phyloP scores from a whole-genome alignment of 768 basidiomycete species.

The Tricholoma matsutake region DNA sequence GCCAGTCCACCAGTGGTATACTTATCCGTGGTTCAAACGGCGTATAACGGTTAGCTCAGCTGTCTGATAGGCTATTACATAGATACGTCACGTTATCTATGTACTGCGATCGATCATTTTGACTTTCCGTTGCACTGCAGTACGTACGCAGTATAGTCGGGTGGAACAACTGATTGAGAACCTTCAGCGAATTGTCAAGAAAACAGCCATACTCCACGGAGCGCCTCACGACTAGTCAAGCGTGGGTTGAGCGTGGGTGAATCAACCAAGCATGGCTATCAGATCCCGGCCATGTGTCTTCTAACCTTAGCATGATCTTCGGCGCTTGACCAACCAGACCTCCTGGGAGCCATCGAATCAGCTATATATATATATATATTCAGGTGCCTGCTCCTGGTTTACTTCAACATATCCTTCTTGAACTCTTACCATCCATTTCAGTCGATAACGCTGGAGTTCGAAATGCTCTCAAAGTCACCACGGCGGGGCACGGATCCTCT shows the following conservation, averaged over 20 bases:
- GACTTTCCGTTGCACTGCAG: no score
- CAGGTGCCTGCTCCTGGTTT: not conserved
- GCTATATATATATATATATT: not conserved
- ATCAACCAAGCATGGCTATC: not conserved
- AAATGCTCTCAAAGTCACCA: slow-evolving; percentile 4
- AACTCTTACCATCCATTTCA: not conserved
- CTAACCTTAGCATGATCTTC: not conserved
- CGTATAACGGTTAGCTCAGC: no score
- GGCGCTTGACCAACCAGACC: not conserved
- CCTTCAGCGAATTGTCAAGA: not conserved
- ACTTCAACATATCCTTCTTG: not conserved
- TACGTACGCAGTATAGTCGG: no score
- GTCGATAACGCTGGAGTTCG: not conserved
- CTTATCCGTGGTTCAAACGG: no score
- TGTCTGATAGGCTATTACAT: no score
- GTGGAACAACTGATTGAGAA: no score
- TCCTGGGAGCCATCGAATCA: not conserved
- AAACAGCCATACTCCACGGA: not conserved
- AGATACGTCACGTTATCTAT: no score
- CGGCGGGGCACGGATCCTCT: slow-evolving; percentile 46
- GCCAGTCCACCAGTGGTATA: no score
- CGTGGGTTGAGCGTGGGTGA: not conserved
- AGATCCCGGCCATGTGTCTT: not conserved
- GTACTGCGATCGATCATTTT: no score
- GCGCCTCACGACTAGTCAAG: not conserved